These are phyloP conservation scores for Salvia sclarea DNA, from an alignment of 305 asterid species.

Conservation along the genomic window DNA sequence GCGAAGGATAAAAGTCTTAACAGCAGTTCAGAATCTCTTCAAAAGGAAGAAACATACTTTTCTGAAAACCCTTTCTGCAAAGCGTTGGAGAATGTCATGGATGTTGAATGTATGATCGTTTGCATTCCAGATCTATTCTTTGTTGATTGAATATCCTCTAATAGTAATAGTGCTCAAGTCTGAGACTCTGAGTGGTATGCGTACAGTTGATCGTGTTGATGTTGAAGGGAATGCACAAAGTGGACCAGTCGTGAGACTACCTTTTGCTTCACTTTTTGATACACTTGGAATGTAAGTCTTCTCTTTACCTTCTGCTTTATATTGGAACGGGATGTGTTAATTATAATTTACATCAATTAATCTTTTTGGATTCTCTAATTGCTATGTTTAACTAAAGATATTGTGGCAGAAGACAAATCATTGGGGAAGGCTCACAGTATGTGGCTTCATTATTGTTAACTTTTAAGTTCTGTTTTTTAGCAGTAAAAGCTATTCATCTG, in stretches of 20 bases:
- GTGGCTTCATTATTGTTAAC: conserved; percentile 22
- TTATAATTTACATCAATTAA: conserved; percentile 6
- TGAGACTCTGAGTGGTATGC: conserved; percentile 35
- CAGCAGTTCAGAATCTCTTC: conserved; percentile 50
- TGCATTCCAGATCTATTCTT: conserved; percentile 24
- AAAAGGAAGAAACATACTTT: conserved; percentile 62
- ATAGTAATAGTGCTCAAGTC: conserved; percentile 27
- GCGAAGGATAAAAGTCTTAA: conserved; percentile 56
- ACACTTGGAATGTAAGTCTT: conserved; percentile 53
- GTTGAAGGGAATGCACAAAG: conserved; percentile 48
- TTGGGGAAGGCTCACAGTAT: not conserved
- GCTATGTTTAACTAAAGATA: conserved; percentile 10
- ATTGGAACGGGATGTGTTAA: not conserved
- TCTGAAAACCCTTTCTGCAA: conserved; percentile 82
- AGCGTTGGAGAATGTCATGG: conserved; percentile 82
- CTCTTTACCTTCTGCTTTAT: conserved; percentile 24
- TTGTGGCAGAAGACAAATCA: conserved; percentile 4
- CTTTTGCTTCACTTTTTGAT: conserved; percentile 53
- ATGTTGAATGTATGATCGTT: conserved; percentile 70
- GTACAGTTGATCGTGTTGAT: conserved; percentile 54
- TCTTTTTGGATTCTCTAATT: conserved; percentile 25
- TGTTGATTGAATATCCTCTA: conserved; percentile 33
- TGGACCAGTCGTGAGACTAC: conserved; percentile 46
- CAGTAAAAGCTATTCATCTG: conserved; percentile 11
- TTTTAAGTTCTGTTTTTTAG: conserved; percentile 7